phyloP scores from a whole-genome alignment of 345 rosid species.

The Moricandia moricandioides region DNA sequence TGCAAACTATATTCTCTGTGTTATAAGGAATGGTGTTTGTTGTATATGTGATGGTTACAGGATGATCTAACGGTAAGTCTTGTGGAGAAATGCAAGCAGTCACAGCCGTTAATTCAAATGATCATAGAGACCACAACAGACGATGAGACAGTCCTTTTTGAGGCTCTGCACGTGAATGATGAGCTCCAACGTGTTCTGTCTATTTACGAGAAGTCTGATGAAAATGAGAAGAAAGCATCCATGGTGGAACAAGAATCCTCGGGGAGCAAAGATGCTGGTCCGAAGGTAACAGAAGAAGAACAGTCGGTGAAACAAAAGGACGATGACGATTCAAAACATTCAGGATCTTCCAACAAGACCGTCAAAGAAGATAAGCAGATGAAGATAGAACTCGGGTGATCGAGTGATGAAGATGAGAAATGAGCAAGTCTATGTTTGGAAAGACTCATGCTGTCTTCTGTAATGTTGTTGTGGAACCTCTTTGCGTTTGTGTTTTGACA shows the following conservation, averaged over 20 bases:
- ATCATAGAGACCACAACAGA: constrained; percentile 70
- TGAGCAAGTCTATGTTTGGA: background rate
- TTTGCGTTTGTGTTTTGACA: background rate
- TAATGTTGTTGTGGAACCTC: constrained; percentile 10
- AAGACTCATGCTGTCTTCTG: background rate
- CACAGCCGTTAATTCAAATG: constrained; percentile 61
- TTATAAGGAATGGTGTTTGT: background rate
- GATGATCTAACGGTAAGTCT: constrained; percentile 64
- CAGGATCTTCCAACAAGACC: constrained; percentile 11
- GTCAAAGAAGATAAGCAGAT: constrained; percentile 20
- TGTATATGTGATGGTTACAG: constrained; percentile 40
- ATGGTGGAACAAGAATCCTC: constrained; percentile 27
- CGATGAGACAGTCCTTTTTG: constrained; percentile 71
- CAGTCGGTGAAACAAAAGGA: background rate
- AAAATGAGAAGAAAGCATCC: constrained; percentile 20
- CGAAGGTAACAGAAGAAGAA: constrained; percentile 24
- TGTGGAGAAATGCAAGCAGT: constrained; percentile 77
- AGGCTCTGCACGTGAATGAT: constrained; percentile 72
- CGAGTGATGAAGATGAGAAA: constrained; percentile 40
- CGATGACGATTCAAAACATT: background rate
- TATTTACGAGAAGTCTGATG: constrained; percentile 12
- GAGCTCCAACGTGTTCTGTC: constrained; percentile 63
- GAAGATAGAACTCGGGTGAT: constrained; percentile 38
- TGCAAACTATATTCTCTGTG: background rate
- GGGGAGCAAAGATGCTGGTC: constrained; percentile 25